A percentile compares a stretch with the other conserved stretches of the same genome.
Conservation (phyloP, 352 stramenopile genomes). For the Phytophthora cryptogea region DNA sequence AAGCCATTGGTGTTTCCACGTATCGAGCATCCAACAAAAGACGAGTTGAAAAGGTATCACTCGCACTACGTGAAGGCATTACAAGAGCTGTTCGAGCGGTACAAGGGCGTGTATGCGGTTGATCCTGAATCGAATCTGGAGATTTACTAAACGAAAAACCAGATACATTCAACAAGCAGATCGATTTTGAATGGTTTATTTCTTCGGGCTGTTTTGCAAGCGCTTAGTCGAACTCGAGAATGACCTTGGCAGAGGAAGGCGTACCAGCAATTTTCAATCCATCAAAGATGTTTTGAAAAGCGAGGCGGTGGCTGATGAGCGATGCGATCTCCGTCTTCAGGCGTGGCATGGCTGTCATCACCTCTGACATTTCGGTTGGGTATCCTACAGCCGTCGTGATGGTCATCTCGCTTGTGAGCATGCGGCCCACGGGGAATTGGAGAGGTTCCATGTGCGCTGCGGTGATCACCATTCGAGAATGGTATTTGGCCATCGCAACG, state of each 20-base stretch:
- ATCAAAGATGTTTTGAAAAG: constrained; percentile 29
- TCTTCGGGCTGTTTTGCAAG: neutral
- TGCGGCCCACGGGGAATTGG: constrained; percentile 23
- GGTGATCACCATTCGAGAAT: constrained; percentile 29
- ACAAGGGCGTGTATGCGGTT: constrained; percentile 81
- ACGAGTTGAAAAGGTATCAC: constrained; percentile 92
- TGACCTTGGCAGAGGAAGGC: constrained; percentile 32
- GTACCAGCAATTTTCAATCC: constrained; percentile 29
- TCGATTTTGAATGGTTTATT: neutral
- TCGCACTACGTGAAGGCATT: constrained; percentile 83
- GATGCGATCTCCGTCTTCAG: constrained; percentile 26
- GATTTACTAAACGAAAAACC: constrained; percentile 37
- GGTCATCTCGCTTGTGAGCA: constrained; percentile 38
- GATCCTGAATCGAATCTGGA: constrained; percentile 61
- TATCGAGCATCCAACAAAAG: constrained; percentile 83
- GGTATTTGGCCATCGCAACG: constrained; percentile 25
- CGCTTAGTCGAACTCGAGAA: constrained; percentile 28
- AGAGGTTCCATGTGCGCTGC: constrained; percentile 25
- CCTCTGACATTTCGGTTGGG: constrained; percentile 30
- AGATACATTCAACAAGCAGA: neutral
- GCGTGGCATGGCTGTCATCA: constrained; percentile 28
- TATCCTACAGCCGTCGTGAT: constrained; percentile 32
- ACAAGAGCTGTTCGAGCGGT: constrained; percentile 80
- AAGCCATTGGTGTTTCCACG: constrained; percentile 85
- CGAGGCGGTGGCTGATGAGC: constrained; percentile 30